Percentiles rank a stretch among this genome's conserved stretches.
These are phyloP conservation scores for Stachybotrys chartarum DNA, from an alignment of 2,329 filamentous ascomycete species.

Conservation along the genomic window DNA sequence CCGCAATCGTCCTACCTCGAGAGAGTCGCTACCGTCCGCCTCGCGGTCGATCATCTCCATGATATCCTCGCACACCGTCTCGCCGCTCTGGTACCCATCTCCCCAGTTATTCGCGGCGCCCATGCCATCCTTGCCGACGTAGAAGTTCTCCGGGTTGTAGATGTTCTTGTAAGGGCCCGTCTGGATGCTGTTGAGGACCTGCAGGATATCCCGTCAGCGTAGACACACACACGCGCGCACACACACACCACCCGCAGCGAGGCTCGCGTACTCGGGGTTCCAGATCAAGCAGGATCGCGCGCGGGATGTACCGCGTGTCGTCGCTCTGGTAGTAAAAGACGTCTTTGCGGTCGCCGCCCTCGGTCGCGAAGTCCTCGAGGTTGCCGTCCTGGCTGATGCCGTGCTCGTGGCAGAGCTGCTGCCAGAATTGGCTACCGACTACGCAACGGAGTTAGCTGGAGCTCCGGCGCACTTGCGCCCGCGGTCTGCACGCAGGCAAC, in stretches of 20 bases:
- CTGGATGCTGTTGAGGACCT: constrained; percentile 88
- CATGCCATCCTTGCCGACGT: constrained; percentile 85
- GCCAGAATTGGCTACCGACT: constrained; percentile 99
- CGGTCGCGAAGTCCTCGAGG: constrained; percentile 93
- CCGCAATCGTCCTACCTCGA: constrained; percentile 56
- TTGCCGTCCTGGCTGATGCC: constrained; percentile 97
- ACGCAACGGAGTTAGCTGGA: constrained; percentile 30
- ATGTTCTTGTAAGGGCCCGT: constrained; percentile 94
- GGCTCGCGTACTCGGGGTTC: constrained; percentile 65
- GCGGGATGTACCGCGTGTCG: constrained; percentile 95
- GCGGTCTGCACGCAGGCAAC: neutral
- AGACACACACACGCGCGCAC: neutral
- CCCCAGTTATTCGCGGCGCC: constrained; percentile 99
- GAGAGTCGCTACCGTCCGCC: constrained; percentile 92
- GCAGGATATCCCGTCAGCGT: neutral
- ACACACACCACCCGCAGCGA: too few species aligned
- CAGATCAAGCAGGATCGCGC: constrained; percentile 90
- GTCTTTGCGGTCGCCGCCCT: constrained; percentile 96
- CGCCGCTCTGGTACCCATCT: constrained; percentile 88
- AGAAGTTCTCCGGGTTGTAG: constrained; percentile 99
- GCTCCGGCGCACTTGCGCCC: neutral
- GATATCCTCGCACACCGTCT: constrained; percentile 89
- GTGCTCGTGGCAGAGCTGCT: constrained; percentile 95
- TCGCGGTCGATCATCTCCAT: constrained; percentile 99
- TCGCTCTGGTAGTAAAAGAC: constrained; percentile 99